phyloP scores from a whole-genome alignment of 495 filamentous ascomycete genomes.

The Halenospora varia region DNA sequence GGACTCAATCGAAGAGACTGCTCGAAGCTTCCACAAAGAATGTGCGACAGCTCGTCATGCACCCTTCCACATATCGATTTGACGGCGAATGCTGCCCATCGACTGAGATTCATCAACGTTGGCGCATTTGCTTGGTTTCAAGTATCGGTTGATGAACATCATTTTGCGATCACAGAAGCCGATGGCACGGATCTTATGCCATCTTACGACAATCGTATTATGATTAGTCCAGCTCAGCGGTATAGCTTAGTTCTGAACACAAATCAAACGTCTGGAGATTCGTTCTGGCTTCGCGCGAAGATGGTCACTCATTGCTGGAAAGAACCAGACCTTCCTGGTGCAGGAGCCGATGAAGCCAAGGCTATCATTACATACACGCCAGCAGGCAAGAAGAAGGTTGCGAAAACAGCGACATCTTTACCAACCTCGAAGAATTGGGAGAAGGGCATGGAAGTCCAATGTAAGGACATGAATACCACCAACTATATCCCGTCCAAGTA shows the following conservation, averaged over 20 bases:
- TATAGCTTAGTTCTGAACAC: constrained; percentile 60
- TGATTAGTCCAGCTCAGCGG: constrained; percentile 61
- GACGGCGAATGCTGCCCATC: constrained; percentile 50
- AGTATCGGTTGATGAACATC: constrained; percentile 45
- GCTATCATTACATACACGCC: constrained; percentile 46
- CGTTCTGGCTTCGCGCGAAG: constrained; percentile 56
- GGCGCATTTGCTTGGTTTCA: constrained; percentile 57
- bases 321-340: constrained; percentile 35
- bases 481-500: constrained; percentile 34
- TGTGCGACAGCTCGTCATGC: constrained; percentile 42
- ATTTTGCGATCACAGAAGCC: constrained; percentile 58
- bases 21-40: constrained; percentile 35
- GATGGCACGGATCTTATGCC: constrained; percentile 69
- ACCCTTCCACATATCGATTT: constrained; percentile 41
- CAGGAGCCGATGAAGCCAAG: constrained; percentile 47
- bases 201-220: constrained; percentile 41
- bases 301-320: constrained; percentile 55
- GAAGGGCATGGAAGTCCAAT: constrained; percentile 35
- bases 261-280: constrained; percentile 47
- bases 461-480: constrained; percentile 41
- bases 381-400: constrained; percentile 30
- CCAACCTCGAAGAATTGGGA: constrained; percentile 33
- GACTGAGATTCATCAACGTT: constrained; percentile 66
- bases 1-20: constrained; percentile 49
- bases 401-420: constrained; percentile 25